Evolutionary conservation across 352 stramenopile genomes (phyloP), one percentile per base, ranked within the genome.

Genomic region (Phytophthora pinifolia): DNA sequence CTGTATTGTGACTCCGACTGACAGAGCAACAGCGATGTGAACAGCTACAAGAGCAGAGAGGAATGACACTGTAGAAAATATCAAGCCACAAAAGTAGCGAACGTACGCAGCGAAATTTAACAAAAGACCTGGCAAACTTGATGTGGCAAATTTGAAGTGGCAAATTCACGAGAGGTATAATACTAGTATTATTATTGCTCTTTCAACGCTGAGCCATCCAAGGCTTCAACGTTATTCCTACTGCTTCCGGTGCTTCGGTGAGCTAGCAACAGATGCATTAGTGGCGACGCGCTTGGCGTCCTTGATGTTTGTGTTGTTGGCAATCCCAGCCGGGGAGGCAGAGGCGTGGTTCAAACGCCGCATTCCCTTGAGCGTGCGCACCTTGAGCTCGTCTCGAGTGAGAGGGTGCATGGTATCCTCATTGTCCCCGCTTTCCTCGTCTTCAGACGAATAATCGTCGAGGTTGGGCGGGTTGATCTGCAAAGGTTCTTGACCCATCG

Each of bases 401-500:
- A 98, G 72, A 45, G 91, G 90, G 46, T 95, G 89, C 57, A 92
- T 91, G 17, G 65, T 75, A 34, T 96, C 89, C 18, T 89, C 76
- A 42, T 94, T 88, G 51, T 96, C 88, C 33, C 91, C 85, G 46
- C 95, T 89, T 25, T 92, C 83, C 49, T 73, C 65, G 46, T 92
- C 90, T 32, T 97, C 88, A n/a, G 92, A 95, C n/a, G 80, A 96
- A 64, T 97, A 98, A 72, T 98, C 92, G 47, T 97, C 84, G 6
- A 98, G 62, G 56, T 97, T 96, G 8, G 92, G 92, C 31, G 94
- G 91, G 52, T 98, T 98, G 59, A 98, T 94, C 57, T 96, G 92
- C 45, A 97, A 62, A 20, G 84, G 77, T 31, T 97, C 88, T 51
- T 94, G 72, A 2, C 88, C 88, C 89, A 97, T 97, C 7, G 91